Conservation (phyloP, 2,329 filamentous ascomycete species). For the Botryosphaeria dothidea region DNA sequence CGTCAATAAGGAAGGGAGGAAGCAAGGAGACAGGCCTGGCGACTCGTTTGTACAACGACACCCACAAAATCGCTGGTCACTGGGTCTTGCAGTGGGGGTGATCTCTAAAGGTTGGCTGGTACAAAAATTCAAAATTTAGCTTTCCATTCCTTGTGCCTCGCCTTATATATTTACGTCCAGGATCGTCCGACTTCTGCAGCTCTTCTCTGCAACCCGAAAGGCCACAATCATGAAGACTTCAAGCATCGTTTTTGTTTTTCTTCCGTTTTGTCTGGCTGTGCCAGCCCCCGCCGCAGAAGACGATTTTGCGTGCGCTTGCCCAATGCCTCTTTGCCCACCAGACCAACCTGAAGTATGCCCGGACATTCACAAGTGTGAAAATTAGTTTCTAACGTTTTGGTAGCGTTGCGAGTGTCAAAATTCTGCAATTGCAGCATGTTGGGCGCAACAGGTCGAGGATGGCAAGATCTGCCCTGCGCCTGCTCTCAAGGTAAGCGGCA, state of each 20-base stretch:
- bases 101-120: not conserved
- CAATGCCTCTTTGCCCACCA: not conserved
- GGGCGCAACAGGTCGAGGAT: not conserved
- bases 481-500: not conserved
- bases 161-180: not conserved
- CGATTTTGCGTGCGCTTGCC: not conserved
- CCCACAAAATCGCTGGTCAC: not conserved
- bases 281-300: not conserved
- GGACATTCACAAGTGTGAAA: not conserved
- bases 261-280: not conserved
- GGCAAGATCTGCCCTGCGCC: not conserved
- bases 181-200: not conserved
- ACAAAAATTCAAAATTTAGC: slow-evolving; percentile 12
- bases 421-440: not conserved
- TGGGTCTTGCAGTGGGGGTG: not conserved
- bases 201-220: not conserved
- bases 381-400: not conserved
- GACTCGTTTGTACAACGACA: not conserved
- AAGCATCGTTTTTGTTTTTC: not conserved
- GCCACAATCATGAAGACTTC: slow-evolving; percentile 5
- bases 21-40: not conserved
- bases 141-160: slow-evolving; percentile 2
- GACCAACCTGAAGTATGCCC: not conserved
- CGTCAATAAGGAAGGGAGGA: not conserved
- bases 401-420: slow-evolving; percentile 7